phyloP scores from a whole-genome alignment of 139 green algal species.

The Chlorella sp. region DNA sequence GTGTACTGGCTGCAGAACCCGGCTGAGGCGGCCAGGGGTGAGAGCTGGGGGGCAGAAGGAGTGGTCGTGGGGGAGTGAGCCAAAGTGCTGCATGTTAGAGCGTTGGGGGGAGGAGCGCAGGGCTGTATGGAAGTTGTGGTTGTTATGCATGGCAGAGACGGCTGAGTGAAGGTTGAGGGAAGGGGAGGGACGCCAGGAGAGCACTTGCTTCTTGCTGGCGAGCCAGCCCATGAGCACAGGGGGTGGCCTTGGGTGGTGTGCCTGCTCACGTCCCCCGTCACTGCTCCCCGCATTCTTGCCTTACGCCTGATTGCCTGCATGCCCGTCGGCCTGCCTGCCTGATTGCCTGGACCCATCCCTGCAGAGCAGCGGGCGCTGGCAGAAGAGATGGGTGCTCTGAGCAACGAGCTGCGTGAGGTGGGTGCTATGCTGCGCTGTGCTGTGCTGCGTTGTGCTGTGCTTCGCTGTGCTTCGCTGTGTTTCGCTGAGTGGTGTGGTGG shows the following conservation, averaged over 20 bases:
- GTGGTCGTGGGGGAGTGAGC: too few relatives aligned
- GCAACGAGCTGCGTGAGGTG: slow-evolving; percentile 41
- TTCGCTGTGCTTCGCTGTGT: background rate
- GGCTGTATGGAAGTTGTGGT: background rate
- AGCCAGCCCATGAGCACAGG: too few relatives aligned
- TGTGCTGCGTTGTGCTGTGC: background rate
- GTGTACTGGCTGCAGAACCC: slow-evolving; percentile 67
- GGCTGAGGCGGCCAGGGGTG: background rate
- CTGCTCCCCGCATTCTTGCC: background rate
- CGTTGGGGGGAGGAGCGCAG: too few relatives aligned
- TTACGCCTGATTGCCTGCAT: background rate
- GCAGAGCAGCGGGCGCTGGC: slow-evolving; percentile 43
- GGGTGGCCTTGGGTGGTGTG: too few relatives aligned
- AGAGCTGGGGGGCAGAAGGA: background rate
- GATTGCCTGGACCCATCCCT: background rate
- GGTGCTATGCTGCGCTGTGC: background rate
- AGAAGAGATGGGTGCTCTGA: slow-evolving; percentile 39
- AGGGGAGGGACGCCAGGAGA: background rate
- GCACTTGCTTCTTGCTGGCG: background rate
- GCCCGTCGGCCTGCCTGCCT: background rate
- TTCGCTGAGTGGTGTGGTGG: background rate
- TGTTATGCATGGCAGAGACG: too few relatives aligned
- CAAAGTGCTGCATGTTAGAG: too few relatives aligned
- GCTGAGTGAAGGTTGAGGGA: background rate
- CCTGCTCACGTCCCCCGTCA: background rate